These are phyloP conservation scores for Physcomitrium patens DNA, from an alignment of 225 moss, liverwort and hornwort genomes.

Conservation along the genomic window DNA sequence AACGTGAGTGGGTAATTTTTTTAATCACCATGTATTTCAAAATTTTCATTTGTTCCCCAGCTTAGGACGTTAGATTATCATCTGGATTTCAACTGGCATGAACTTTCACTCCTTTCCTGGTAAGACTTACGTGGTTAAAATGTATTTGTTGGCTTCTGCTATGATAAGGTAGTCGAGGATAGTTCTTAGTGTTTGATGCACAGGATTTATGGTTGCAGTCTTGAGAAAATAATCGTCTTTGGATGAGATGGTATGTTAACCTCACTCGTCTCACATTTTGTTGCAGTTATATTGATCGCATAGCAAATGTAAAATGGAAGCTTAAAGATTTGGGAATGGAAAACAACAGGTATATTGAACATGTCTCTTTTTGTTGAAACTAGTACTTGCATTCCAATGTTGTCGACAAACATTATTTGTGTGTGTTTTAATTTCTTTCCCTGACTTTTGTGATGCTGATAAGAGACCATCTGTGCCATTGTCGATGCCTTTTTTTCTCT, in stretches of 20 bases:
- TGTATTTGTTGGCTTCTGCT: background rate
- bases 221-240: too few species aligned
- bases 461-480: background rate
- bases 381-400: background rate
- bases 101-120: background rate
- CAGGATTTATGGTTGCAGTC: too few species aligned
- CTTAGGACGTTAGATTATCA: background rate
- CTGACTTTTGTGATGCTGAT: background rate
- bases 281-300: conserved; percentile 90
- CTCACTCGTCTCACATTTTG: conserved; percentile 16
- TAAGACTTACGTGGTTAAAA: background rate
- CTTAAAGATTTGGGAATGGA: conserved; percentile 95
- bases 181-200: background rate
- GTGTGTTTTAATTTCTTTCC: background rate
- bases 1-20: conserved; percentile 69
- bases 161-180: conserved; percentile 6
- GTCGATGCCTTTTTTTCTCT: conserved; percentile 2
- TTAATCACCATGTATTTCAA: background rate
- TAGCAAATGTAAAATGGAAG: conserved; percentile 91
- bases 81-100: background rate
- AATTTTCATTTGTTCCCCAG: background rate
- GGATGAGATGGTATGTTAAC: too few species aligned
- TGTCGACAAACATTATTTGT: conserved; percentile 3
- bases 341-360: conserved; percentile 81
- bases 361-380: background rate